Evolutionary conservation across 768 basidiomycete species (phyloP), one percentile per base, ranked within the genome.

Genomic region (Mycena vulgaris): DNA sequence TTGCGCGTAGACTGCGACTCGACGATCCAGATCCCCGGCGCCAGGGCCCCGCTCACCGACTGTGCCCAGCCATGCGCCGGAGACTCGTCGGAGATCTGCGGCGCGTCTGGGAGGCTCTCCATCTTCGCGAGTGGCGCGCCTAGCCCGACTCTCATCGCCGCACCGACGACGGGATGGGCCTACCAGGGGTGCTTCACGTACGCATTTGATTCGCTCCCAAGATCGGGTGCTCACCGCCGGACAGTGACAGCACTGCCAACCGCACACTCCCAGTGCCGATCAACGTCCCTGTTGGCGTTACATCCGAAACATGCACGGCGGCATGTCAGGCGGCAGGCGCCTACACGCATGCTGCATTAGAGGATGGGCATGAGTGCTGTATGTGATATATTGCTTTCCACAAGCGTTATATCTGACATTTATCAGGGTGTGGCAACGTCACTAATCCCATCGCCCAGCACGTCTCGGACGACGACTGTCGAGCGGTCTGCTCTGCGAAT

Each of bases 181-280:
- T 91, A 87, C 16, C 82, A 90, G 33, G 92, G 92, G 17, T 93
- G 92, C 74, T 91, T 87, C 80, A 91, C 83, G 91, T 89, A 72
- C 56, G 87, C 66, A 31, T 25, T 56, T 52, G 28, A 5, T 31
- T 16, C 51, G 7, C 27, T 31, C 31, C 19, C 5, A 25, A 19
- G 51, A 21, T 19, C 28, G 28, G 31, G 27, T 27, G 37, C 55
- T 74, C 33, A 57, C 66, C 37, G 27, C 42, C 42, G 2, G 40
- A 31, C 63, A 86, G 85, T 1, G 85, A 86, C 68, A 72, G 72
- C 9, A 75, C 79, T 7, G 39, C 65, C 21, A 77, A 78, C 9
- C 80, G 85, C 51, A 84, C 82, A 0, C 75, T 86, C 3, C 72
- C 70, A 21, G 75, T 72, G 13, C 80, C 81, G 0, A 78, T 84